phyloP scores from a whole-genome alignment of 1,284 basidiomycete species.

The Puccinia sorghi region DNA sequence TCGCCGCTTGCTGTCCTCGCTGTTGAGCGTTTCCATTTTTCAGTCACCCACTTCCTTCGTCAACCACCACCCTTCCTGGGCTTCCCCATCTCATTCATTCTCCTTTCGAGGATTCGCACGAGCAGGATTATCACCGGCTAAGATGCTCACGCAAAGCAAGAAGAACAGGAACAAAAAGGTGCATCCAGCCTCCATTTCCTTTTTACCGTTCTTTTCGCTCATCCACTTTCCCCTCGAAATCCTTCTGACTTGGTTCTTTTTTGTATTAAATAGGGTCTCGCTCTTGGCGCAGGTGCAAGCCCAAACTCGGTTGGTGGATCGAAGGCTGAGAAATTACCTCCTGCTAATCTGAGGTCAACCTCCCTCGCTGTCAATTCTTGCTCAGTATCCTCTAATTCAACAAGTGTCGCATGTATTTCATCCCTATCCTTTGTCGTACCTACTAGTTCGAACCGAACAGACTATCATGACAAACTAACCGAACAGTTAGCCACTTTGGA shows the following conservation, averaged over 20 bases:
- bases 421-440: slow-evolving; percentile 20
- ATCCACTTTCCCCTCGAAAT: neutral
- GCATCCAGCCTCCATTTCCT: neutral
- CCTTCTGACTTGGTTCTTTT: slow-evolving; percentile 1
- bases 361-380: slow-evolving; percentile 28
- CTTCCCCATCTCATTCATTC: too few relatives aligned
- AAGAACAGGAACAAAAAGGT: slow-evolving; percentile 50
- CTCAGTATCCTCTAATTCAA: slow-evolving; percentile 35
- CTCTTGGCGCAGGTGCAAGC: slow-evolving; percentile 28
- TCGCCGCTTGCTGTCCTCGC: too few relatives aligned
- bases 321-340: slow-evolving; percentile 35
- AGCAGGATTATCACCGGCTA: neutral
- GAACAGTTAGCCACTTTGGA: slow-evolving; percentile 69
- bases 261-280: slow-evolving; percentile 24
- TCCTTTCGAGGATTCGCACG: neutral
- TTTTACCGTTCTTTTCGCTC: neutral
- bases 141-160: slow-evolving; percentile 41
- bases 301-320: slow-evolving; percentile 13
- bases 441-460: slow-evolving; percentile 40
- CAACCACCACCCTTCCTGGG: too few relatives aligned
- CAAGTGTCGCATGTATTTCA: slow-evolving; percentile 16
- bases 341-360: slow-evolving; percentile 33
- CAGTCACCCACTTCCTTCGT: too few relatives aligned
- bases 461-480: slow-evolving; percentile 70
- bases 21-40: too few relatives aligned